These are phyloP conservation scores for Neonectria neomacrospora DNA, from an alignment of 2,329 filamentous ascomycete species.

Conservation along the genomic window DNA sequence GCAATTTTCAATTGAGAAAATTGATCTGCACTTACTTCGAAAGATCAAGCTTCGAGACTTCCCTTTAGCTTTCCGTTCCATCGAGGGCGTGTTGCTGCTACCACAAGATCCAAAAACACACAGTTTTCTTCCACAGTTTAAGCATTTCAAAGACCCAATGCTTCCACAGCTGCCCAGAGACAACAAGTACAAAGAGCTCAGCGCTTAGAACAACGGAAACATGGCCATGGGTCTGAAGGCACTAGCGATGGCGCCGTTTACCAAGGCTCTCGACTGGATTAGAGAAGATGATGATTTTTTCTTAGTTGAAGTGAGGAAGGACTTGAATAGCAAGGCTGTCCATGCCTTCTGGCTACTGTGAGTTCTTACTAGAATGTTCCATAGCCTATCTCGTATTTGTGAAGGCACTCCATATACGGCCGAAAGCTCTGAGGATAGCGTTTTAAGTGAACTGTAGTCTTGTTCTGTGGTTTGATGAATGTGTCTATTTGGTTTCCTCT, in stretches of 20 bases:
- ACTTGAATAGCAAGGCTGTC: conserved; percentile 27
- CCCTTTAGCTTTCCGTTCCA: no score
- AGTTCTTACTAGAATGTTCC: background rate
- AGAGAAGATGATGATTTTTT: conserved; percentile 25
- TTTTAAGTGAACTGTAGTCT: no score
- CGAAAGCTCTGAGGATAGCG: background rate
- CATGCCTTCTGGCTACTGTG: conserved; percentile 39
- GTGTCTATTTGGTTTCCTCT: no score
- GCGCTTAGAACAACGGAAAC: conserved; percentile 28
- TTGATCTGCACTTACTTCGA: background rate
- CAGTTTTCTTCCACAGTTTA: no score
- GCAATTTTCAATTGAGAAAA: background rate
- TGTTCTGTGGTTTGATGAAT: no score
- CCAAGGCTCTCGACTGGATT: conserved; percentile 26
- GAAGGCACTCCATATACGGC: background rate
- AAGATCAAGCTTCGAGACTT: no score
- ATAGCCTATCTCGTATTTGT: background rate
- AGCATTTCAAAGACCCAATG: no score
- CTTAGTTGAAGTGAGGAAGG: conserved; percentile 28
- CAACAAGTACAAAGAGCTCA: conserved; percentile 34
- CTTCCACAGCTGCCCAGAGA: no score
- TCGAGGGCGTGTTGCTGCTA: no score
- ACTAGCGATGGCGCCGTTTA: conserved; percentile 27
- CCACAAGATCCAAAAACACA: no score
- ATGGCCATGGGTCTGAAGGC: conserved; percentile 31